phyloP scores from a whole-genome alignment of 1,284 basidiomycete species.

The Grifola frondosa region DNA sequence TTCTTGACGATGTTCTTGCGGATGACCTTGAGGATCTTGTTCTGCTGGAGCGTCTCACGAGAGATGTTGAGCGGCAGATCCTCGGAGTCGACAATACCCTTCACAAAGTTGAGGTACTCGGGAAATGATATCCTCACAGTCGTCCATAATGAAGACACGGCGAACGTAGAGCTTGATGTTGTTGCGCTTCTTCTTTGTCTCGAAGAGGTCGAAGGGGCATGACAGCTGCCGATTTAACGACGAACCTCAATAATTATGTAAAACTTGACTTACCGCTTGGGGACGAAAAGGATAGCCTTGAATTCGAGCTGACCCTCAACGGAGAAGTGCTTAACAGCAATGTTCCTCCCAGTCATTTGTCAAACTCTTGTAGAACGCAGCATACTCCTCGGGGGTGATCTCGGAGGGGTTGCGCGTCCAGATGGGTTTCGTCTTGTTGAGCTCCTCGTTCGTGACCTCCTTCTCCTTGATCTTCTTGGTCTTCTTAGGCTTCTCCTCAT shows the following conservation, averaged over 20 bases:
- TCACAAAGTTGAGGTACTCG: slow-evolving; percentile 99
- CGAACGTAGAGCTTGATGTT: slow-evolving; percentile 99
- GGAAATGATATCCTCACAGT: slow-evolving; percentile 99
- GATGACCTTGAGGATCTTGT: slow-evolving; percentile 99
- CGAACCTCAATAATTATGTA: background rate
- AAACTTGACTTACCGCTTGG: slow-evolving; percentile 75
- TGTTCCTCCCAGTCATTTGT: slow-evolving; percentile 99
- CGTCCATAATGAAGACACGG: slow-evolving; percentile 99
- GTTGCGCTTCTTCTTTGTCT: slow-evolving; percentile 99
- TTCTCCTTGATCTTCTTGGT: slow-evolving; percentile 96
- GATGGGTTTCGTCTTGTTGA: slow-evolving; percentile 99
- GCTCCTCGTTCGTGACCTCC: slow-evolving; percentile 91
- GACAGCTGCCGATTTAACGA: too few species aligned
- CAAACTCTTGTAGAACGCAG: slow-evolving; percentile 98
- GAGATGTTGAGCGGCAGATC: slow-evolving; percentile 99
- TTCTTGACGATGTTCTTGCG: slow-evolving; percentile 99
- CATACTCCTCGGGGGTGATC: slow-evolving; percentile 93
- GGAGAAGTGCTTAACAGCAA: slow-evolving; percentile 99
- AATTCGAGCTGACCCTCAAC: slow-evolving; percentile 99
- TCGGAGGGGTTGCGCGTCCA: slow-evolving; percentile 98
- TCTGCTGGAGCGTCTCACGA: slow-evolving; percentile 99
- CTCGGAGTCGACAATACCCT: slow-evolving; percentile 99
- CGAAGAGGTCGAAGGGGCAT: slow-evolving; percentile 99
- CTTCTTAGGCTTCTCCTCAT: slow-evolving; percentile 92
- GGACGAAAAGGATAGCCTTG: slow-evolving; percentile 97